phyloP scores from a whole-genome alignment of 2,329 filamentous ascomycete species.

The Aspergillus fijiensis region DNA sequence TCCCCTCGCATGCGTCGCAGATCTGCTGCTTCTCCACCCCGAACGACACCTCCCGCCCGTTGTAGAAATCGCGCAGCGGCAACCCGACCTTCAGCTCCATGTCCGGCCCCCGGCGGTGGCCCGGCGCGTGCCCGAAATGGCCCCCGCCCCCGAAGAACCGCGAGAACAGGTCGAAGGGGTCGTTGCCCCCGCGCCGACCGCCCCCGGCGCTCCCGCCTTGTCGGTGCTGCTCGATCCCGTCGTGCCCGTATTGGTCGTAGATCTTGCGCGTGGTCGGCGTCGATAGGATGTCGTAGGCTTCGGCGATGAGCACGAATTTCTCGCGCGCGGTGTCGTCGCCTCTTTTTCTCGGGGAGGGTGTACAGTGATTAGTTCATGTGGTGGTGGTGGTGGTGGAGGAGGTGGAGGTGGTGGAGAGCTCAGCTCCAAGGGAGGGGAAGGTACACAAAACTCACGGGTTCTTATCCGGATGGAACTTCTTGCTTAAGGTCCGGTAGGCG shows the following conservation, averaged over 20 bases:
- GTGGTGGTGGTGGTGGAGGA: too few relatives aligned
- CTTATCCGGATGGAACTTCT: constrained; percentile 97
- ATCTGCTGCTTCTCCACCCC: constrained; percentile 92
- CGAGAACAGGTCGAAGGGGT: constrained; percentile 94
- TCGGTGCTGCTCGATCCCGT: constrained; percentile 80
- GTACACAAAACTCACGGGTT: constrained; percentile 69
- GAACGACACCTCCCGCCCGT: constrained; percentile 81
- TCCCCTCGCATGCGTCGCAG: constrained; percentile 86
- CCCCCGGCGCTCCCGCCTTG: constrained; percentile 63
- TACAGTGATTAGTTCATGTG: neutral
- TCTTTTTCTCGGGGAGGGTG: constrained; percentile 45
- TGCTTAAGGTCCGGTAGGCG: constrained; percentile 86
- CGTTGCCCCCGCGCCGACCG: constrained; percentile 54
- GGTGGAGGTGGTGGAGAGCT: neutral
- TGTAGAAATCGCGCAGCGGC: constrained; percentile 88
- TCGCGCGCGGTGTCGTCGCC: constrained; percentile 76
- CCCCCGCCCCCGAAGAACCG: constrained; percentile 93
- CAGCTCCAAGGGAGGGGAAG: neutral
- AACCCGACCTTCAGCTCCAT: constrained; percentile 82
- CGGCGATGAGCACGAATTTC: constrained; percentile 90
- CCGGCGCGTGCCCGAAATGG: constrained; percentile 71
- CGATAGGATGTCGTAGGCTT: constrained; percentile 91
- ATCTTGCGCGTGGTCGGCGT: constrained; percentile 77
- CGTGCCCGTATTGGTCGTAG: constrained; percentile 92
- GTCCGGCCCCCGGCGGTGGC: constrained; percentile 78